phyloP scores from a whole-genome alignment of 2,329 filamentous ascomycete species.

The Fusarium armeniacum region DNA sequence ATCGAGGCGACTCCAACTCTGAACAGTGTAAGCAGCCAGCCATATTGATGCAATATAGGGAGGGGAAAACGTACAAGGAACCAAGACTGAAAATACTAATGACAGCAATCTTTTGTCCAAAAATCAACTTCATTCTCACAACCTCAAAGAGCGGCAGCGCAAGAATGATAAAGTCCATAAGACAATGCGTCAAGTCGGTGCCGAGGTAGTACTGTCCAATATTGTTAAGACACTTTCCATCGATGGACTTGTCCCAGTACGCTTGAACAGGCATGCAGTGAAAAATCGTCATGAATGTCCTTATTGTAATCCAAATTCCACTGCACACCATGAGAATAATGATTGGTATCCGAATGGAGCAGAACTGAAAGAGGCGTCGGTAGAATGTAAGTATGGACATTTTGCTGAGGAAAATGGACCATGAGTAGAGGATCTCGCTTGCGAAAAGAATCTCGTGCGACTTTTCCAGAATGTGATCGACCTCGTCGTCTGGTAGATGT shows the following conservation, averaged over 20 bases:
- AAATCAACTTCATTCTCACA: slow-evolving; percentile 23
- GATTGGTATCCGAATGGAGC: slow-evolving; percentile 49
- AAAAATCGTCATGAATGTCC: slow-evolving; percentile 41
- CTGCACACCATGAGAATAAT: slow-evolving; percentile 43
- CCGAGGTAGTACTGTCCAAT: slow-evolving; percentile 27
- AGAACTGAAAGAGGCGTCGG: slow-evolving; percentile 49
- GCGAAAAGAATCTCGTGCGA: slow-evolving; percentile 33
- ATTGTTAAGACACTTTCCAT: slow-evolving; percentile 23
- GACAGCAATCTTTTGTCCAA: slow-evolving; percentile 37
- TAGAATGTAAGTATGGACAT: slow-evolving; percentile 51
- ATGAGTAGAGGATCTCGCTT: slow-evolving; percentile 44
- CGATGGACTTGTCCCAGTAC: slow-evolving; percentile 36
- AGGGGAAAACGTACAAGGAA: slow-evolving; percentile 12
- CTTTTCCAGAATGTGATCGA: slow-evolving; percentile 33
- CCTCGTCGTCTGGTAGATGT: slow-evolving; percentile 8
- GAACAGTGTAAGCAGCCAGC: not conserved
- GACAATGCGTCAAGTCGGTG: slow-evolving; percentile 35
- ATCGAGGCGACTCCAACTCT: slow-evolving; percentile 37
- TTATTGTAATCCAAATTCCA: slow-evolving; percentile 49
- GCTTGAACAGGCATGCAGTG: slow-evolving; percentile 39
- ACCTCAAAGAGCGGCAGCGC: slow-evolving; percentile 30
- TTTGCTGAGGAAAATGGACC: slow-evolving; percentile 50
- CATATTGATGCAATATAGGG: accelerated
- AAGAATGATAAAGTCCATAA: slow-evolving; percentile 38
- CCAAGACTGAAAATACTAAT: slow-evolving; percentile 33